Base-by-base conservation (phyloP, 768 basidiomycete species). In the Polyporus arcularius region DNA sequence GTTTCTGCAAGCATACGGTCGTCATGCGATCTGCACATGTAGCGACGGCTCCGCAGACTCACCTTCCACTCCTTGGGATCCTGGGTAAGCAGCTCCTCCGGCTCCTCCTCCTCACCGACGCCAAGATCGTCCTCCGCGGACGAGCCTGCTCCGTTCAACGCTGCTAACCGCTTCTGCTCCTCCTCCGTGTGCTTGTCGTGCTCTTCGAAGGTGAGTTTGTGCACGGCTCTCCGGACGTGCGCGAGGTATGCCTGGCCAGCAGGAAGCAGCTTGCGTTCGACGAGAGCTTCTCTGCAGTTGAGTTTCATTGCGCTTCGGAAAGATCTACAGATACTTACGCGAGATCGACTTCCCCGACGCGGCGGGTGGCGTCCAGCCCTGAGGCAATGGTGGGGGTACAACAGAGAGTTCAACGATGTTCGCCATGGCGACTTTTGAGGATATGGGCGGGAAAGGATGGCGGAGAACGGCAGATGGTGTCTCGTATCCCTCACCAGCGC, bases 41-140 rank as follows among this genome's bases (percentile, higher is more conserved):
- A 5, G 11, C n/a, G 26, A 7, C 0, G 14, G 26, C 30, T 4
- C 7, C 15, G 12, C 3, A 15, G n/a, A 69, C 78, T 43, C 64
- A 91, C 92, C 85, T 98, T 99, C 96, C 97, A 98, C 71, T 96
- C 94, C 76, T 98, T 98, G 6, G 96, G 92, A 78, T 99, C 96
- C n/a, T 87, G 78, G 47, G 78, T 72, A 42, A 94, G 73, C 50
- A 94, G 67, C 26, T 87, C 87, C 3, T 81, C 78, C 18, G 82
- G 74, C 78, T 98, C 96, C 63, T 86, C 80, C 76, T 98, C 97
- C 60, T 94, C 90, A 1, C 95, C 96, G 6, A 98, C 89, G 31
- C 94, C 96, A 12, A 94, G 85, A 78, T 96, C 95, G 68, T 92
- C 91, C 62, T 90, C 90, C 6, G 75, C 75, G 55, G 79, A 79